A percentile compares a stretch with the other conserved stretches of the same genome.
Conservation (phyloP, 345 rosid species). For the Citrus medica region DNA sequence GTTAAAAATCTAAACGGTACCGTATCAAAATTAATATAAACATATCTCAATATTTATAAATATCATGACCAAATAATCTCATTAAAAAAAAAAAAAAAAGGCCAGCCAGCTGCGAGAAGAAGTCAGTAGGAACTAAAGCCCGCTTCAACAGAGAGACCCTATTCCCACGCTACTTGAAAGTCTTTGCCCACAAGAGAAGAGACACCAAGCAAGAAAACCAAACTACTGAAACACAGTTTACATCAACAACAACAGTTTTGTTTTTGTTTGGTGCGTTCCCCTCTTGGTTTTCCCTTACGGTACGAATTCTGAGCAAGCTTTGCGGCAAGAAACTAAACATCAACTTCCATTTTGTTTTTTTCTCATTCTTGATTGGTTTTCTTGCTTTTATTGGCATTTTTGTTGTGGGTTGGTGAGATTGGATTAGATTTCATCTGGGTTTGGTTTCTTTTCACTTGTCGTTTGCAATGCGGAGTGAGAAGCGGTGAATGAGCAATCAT, state of each 20-base stretch:
- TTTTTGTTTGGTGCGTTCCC: not conserved
- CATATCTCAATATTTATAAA: too few species aligned
- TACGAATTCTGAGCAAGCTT: conserved; percentile 1
- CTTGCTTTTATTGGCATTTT: not conserved
- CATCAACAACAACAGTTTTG: conserved; percentile 6
- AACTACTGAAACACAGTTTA: not conserved
- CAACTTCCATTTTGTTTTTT: not conserved
- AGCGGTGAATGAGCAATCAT: not conserved
- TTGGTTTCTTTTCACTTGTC: conserved; percentile 1
- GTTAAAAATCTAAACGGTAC: too few species aligned
- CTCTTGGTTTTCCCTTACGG: conserved; percentile 29
- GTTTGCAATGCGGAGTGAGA: not conserved
- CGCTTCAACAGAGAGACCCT: conserved; percentile 39
- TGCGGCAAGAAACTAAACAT: not conserved
- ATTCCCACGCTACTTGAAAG: conserved; percentile 26
- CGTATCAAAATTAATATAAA: too few species aligned
- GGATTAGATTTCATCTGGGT: conserved; percentile 1
- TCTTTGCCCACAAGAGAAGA: not conserved
- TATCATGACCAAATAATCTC: too few species aligned
- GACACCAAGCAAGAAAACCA: not conserved
- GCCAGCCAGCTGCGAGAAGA: not conserved
- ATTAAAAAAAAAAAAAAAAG: too few species aligned
- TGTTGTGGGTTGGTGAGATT: not conserved
- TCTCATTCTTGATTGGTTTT: not conserved
- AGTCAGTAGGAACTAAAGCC: conserved; percentile 8